Evolutionary conservation across 768 basidiomycete species (phyloP), one percentile per base, ranked within the genome.

Genomic region (Boletus sp.): DNA sequence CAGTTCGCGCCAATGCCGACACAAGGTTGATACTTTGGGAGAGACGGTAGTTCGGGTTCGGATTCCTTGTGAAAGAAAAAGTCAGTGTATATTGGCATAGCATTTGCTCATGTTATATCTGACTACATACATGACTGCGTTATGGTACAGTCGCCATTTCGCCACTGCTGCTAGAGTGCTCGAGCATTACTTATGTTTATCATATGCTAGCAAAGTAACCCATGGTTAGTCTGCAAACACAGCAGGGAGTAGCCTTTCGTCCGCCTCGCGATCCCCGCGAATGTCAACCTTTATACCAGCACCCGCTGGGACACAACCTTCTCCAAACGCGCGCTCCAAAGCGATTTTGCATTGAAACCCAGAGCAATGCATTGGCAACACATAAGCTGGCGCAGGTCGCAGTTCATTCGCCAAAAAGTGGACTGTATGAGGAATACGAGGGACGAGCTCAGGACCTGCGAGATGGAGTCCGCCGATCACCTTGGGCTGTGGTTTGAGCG

Each of bases 331-430:
- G 6, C 70, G 68, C 64, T 84, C 83, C 61, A 93, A 69, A 2
- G 84, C 87, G 8, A 89, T 66, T 68, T 93, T 91, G 34, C 80
- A 79, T n/a, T 78, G 76, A 64, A 92, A 89, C 5, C 90, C 90
- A 3, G 87, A 83, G 62, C 91, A 93, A 65, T 93, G 92, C 83
- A 93, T 87, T 0, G 90, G 91, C 0, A 93, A 75, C 43, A 93
- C 70, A 58, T 86, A 92, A 1, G 76, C 77, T 1, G 88, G 89
- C 0, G 82, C 68, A 11, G 90, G 88, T 7, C 58, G 66, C 30
- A 92, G 70, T 50, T 77, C 62, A n/a, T 76, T 71, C 1, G 85
- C 78, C 33, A 93, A 71, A 68, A 89, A 92, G 13, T 85, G 70
- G 48, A 92, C 81, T 0, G 92, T 93, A 10, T 81, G 81, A 1